Base-by-base conservation (phyloP, 768 basidiomycete species). In the Rubroboletus satanas region DNA sequence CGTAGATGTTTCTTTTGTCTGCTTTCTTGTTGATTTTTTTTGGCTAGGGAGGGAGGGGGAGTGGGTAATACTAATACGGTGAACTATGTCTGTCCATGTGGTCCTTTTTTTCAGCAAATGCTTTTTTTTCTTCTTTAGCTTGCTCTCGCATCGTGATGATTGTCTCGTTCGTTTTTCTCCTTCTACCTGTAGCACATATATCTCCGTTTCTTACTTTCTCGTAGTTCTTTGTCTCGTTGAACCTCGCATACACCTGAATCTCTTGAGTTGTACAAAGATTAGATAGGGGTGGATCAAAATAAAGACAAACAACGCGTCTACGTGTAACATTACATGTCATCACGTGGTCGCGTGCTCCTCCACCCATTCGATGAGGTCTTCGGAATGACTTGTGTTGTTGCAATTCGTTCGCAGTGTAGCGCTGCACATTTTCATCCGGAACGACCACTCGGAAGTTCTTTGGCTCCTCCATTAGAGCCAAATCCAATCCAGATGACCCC, bases 31-130 rank as follows among this genome's bases (percentile, higher is more conserved):
- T 14, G 29, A 44, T 50, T 28, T 45, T 43, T 53, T 59, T 63
- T 58, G 63, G 49, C 52, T 59, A 37, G 15, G 47, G 33, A 17
- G 33, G 38, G 28, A 10, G 55, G 31, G 18, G 23, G 10, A 18
- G 7, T 1, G 29, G 52, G 45, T 60, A 54, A 64, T 65, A 65
- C 63, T 65, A 55, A 65, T 65, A 39, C 21, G 37, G 51, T 45
- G 51, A 32, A 29, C 52, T 52, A 48, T 37, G 47, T 46, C 36
- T 51, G 31, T 52, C 29, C 43, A 46, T 55, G 51, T 49, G 42
- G 29, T 23, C 29, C 31, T 18, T 47, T 51, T 28, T 18, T 38
- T 50, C 21, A 26, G 26, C 3, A 26, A 26, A 32, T 45, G 18
- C 46, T 45, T 52, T 31, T 50, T 44, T 41, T 33, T 57, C 26